A percentile compares a stretch with the other conserved stretches of the same genome.
phyloP scores from a whole-genome alignment of 2,329 filamentous ascomycete species.

The Fusarium coicis region DNA sequence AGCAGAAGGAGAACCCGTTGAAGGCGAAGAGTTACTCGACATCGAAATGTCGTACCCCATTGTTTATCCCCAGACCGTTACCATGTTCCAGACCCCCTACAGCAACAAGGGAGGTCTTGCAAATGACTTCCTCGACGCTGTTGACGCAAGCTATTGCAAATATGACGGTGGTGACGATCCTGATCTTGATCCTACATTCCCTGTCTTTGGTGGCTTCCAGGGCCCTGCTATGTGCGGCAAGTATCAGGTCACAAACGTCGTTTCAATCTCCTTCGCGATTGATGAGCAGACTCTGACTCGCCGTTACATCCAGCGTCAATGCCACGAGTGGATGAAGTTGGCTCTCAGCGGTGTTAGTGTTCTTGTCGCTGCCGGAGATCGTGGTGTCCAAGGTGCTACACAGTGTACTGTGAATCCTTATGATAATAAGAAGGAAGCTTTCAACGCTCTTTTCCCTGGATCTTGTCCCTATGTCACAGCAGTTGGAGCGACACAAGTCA shows the following conservation, averaged over 20 bases:
- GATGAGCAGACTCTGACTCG: neutral
- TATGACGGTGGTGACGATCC: neutral
- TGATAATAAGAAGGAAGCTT: neutral
- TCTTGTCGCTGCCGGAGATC: neutral
- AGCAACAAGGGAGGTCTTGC: neutral
- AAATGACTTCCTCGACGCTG: neutral
- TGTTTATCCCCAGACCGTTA: neutral
- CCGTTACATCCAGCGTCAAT: neutral
- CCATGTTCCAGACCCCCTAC: neutral
- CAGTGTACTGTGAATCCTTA: neutral
- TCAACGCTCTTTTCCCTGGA: neutral
- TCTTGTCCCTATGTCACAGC: neutral
- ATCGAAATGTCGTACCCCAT: neutral
- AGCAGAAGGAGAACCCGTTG: neutral
- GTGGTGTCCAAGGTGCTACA: neutral
- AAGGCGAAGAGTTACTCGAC: constrained; percentile 1
- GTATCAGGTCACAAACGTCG: neutral
- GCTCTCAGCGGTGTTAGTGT: neutral
- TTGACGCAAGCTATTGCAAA: constrained; percentile 6
- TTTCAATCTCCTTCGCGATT: neutral
- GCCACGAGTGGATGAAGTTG: constrained; percentile 7
- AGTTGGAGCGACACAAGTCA: constrained; percentile 2
- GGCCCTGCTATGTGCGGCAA: constrained; percentile 7
- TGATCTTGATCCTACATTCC: neutral
- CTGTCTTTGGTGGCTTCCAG: neutral